Base-by-base conservation (phyloP, 352 stramenopile genomes). In the Blastocystis sp. region DNA sequence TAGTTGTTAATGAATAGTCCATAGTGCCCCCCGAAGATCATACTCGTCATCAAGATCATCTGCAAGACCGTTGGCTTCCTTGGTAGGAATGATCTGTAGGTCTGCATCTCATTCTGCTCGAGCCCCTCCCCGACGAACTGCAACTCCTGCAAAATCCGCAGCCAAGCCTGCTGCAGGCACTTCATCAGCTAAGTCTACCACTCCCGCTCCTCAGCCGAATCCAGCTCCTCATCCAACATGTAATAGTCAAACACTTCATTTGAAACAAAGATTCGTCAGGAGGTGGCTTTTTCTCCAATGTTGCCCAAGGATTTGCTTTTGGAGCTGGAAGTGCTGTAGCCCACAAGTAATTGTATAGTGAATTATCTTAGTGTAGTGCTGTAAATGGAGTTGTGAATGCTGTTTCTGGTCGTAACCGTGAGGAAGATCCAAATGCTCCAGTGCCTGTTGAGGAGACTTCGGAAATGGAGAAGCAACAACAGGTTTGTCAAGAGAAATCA, bases 231-330 rank as follows among this genome's bases (percentile, higher is more conserved):
- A 33, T 40, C 51, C 4, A n/a, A 17, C 17, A 48, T 77, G 62
- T 81, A 22, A 15, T 13, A 30, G 22, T 58, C 1, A 76, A 13
- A 30, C 4, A 15, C 2, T n/a, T 88, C 27, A 35, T 59, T 57
- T 48, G 24, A 48, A 48, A 48, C 9, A 9, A 9, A 48, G 40
- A 48, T 48, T 48, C 40, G 40, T 48, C 40, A n/a, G 15, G 73
- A 75, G 44, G 60, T 37, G 76, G 76, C 30, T 89, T 89, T 56
- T 64, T 89, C 4, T 27, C 35, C 0, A 62, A 59, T 22, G 7
- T 89, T 27, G 56, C 57, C 24, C 40, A 89, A n/a, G 78, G 78
- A 15, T 89, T 89, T 42, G 78, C 51, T 15, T 89, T 89, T 54
- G 78, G 78, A 30, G 53, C 78, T 77, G 78, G 78, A 66, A 79